A percentile compares a stretch with the other conserved stretches of the same genome.
These are phyloP conservation scores for Sarcomyxa edulis DNA, from an alignment of 768 basidiomycete genomes.

Conservation along the genomic window DNA sequence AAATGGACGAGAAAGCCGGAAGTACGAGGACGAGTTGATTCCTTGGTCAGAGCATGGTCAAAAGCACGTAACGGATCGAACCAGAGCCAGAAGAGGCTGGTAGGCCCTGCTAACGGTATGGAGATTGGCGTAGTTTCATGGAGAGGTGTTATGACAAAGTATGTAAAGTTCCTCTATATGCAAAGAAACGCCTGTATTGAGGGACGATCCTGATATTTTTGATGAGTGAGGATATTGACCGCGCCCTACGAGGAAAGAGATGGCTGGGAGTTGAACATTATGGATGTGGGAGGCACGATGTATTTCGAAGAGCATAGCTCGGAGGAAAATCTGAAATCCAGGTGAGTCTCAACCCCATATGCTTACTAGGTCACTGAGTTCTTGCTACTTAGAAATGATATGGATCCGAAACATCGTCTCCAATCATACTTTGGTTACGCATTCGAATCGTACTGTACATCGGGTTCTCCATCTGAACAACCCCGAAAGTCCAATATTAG, in stretches of 20 bases:
- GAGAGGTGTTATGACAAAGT: conserved; percentile 87
- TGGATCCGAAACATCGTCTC: conserved; percentile 56
- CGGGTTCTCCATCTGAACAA: conserved; percentile 27
- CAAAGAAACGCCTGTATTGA: conserved; percentile 3
- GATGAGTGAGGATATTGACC: conserved; percentile 64
- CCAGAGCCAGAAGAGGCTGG: no score
- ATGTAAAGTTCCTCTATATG: conserved; percentile 12
- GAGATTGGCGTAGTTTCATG: conserved; percentile 61
- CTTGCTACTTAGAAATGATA: conserved; percentile 45
- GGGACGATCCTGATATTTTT: conserved; percentile 14
- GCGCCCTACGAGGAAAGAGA: conserved; percentile 82
- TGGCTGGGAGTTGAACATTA: conserved; percentile 78
- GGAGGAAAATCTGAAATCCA: conserved; percentile 54
- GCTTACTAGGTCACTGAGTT: conserved; percentile 2
- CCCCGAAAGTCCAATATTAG: no score
- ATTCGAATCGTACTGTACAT: conserved; percentile 86
- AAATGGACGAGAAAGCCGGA: conserved; percentile 66
- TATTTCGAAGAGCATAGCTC: conserved; percentile 72
- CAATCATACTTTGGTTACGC: conserved; percentile 83
- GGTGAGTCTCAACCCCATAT: conserved; percentile 39
- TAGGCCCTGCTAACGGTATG: conserved; percentile 9
- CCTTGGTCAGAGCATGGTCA: conserved; percentile 54
- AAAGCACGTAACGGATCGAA: conserved; percentile 33
- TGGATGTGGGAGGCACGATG: conserved; percentile 63
- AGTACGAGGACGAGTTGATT: conserved; percentile 61